Evolutionary conservation across 1,284 basidiomycete genomes (phyloP), one percentile per base, ranked within the genome.

Genomic region (Volvariella volvacea): DNA sequence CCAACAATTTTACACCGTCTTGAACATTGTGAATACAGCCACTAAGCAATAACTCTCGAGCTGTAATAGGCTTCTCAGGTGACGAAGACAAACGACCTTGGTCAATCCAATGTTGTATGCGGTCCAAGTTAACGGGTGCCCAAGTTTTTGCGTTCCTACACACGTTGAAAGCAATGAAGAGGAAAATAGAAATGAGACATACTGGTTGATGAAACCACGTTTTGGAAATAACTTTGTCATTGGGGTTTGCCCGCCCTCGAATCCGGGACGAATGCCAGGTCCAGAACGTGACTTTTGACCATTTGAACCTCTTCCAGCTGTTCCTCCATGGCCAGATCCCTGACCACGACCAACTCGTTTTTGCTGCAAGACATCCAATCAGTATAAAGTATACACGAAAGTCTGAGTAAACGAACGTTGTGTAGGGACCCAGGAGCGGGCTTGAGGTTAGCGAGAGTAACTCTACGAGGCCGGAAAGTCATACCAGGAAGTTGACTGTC

Each of bases 241-340:
- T 4, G 95, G 90, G 17, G 93, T 97, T 64, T 98, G 95, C 52
- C 95, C 95, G 59, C 95, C 95, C 64, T 96, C 94, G 54, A 98
- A 99, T 4, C 85, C 83, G 22, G 80, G 73, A 52, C 77, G 81
- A 20, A 92, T 89, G n/a, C 92, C 90, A 55, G 90, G 86, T 3
- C 95, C 94, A 16, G 89, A 80, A 46, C 95, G 81, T 36, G 94
- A 87, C 49, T 94, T 95, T 64, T 96, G 93, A 56, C 95, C 95
- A 60, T 99, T 99, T 65, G 92, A 81, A 68, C 95, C 95, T 45
- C 92, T 80, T 50, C 92, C 92, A 3, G 93, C 84, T 0, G 93
- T 97, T 47, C 92, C 87, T 55, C 95, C 95, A 53, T 89, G 79
- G 22, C 87, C 88, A 1, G 92, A 93, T 16, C 88, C 88, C 64